phyloP scores from a whole-genome alignment of 1,284 basidiomycete genomes.

The Boletellus sp. region DNA sequence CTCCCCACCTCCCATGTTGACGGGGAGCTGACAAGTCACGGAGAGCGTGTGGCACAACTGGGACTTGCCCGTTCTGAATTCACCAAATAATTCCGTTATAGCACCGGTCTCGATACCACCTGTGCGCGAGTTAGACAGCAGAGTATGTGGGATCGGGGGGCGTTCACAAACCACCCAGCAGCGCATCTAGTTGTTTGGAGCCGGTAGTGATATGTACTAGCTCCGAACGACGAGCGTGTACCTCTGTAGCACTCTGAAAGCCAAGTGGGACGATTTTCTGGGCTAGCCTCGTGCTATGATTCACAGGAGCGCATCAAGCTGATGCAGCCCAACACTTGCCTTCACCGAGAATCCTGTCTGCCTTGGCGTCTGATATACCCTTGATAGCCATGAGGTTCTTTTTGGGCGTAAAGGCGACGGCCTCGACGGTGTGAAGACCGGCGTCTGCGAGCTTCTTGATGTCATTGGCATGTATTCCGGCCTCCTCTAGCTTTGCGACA shows the following conservation, averaged over 20 bases:
- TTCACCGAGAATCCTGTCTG: conserved; percentile 93
- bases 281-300: conserved; percentile 47
- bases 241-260: conserved; percentile 97
- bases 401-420: conserved; percentile 97
- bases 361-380: conserved; percentile 97
- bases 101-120: conserved; percentile 98
- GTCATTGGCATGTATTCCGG: conserved; percentile 87
- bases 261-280: conserved; percentile 96
- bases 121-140: conserved; percentile 31
- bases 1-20: conserved; percentile 97
- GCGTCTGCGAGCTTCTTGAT: conserved; percentile 95
- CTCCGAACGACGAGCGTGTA: conserved; percentile 93
- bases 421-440: conserved; percentile 92
- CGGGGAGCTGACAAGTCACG: conserved; percentile 96
- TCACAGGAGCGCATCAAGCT: conserved; percentile 6
- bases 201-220: conserved; percentile 97
- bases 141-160: conserved; percentile 1
- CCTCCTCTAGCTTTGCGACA: conserved; percentile 83
- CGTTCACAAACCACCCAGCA: conserved; percentile 77
- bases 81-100: conserved; percentile 98
- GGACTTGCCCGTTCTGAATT: conserved; percentile 98
- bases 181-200: conserved; percentile 92
- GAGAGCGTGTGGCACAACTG: conserved; percentile 98
- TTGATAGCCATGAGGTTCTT: conserved; percentile 90
- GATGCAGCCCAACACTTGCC: conserved; percentile 48